Evolutionary conservation across 345 rosid species (phyloP), one percentile per base, ranked within the genome.

Genomic region (Melaleuca quinquenervia): DNA sequence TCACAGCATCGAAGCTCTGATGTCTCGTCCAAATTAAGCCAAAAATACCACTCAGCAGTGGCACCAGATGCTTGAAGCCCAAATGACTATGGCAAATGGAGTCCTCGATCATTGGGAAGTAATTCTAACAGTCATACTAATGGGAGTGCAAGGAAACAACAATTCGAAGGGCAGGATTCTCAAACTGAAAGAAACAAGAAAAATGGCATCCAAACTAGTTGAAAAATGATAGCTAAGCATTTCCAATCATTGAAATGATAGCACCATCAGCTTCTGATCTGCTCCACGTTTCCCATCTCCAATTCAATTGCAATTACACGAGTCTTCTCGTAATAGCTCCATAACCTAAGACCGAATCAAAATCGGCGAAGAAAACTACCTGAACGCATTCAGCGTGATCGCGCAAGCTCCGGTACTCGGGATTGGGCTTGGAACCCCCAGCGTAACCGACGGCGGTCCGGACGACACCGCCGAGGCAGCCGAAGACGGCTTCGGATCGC

Each of bases 401-500:
- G 49, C 96, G 95, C 45, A 92, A 87, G 88, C 96, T 97, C 49
- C 99, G 88, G 86, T 90, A 97, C 83, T 93, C 98, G 12, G 98
- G 99, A 87, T 91, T 94, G 86, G 88, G 2, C 86, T 96, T 96
- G 64, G 92, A 90, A 87, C 98, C 99, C 24, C 99, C 94, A 54
- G 95, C 91, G 86, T 96, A 97, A 24, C 98, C 98, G 15, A 85
- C 89, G 0, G 95, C 92, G 48, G 98, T 96, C 56, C 96, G 94
- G 1, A 95, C 91, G 49, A 96, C 96, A 83, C 99, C 99, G 32
- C 92, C 80, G 75, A 94, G 87, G 91, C 99, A 97, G 0, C 99
- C 98, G 87, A 97, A 97, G 10, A 91, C 95, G 5, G 99, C 95
- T 83, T 97, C 99, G 44, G 98, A 96, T 90, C 99, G 90, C 99